These are phyloP conservation scores for Wickerhamomyces subpelliculosus DNA, from an alignment of 805 yeast species.

Conservation along the genomic window DNA sequence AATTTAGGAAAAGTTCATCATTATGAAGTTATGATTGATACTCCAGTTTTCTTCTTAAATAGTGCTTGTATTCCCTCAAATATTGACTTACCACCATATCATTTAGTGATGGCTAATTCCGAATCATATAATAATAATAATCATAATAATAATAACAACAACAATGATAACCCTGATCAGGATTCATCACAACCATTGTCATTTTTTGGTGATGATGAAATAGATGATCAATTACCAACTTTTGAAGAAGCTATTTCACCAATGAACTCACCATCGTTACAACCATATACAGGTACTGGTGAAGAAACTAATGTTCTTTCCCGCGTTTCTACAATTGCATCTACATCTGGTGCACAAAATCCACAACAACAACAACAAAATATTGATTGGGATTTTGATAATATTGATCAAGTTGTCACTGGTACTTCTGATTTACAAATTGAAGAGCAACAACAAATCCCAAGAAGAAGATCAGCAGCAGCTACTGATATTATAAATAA, in stretches of 20 bases:
- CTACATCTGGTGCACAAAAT: neutral
- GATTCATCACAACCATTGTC: neutral
- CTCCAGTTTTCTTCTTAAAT: slow-evolving; percentile 57
- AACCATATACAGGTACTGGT: slow-evolving; percentile 10
- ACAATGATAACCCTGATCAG: neutral
- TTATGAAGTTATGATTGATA: slow-evolving; percentile 74
- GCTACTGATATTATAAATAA: neutral
- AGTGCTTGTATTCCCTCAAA: slow-evolving; percentile 30
- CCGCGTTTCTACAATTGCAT: slow-evolving; percentile 14
- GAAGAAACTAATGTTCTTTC: slow-evolving; percentile 15
- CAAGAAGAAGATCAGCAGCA: slow-evolving; percentile 5
- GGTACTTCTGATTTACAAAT: neutral
- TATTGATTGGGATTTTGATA: slow-evolving; percentile 7
- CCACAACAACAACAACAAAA: neutral
- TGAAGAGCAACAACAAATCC: neutral
- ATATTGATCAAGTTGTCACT: slow-evolving; percentile 17
- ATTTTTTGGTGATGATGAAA: slow-evolving; percentile 11
- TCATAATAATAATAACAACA: too few relatives aligned
- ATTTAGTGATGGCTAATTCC: too few relatives aligned
- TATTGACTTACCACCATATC: slow-evolving; percentile 32
- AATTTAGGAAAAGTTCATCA: slow-evolving; percentile 52
- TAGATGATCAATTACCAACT: slow-evolving; percentile 40
- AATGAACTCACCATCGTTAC: slow-evolving; percentile 19
- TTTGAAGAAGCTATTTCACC: slow-evolving; percentile 63
- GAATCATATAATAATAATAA: too few relatives aligned